Percentiles rank a stretch among this genome's conserved stretches.
These are phyloP conservation scores for Rhizophlyctis rosea DNA, from an alignment of 192 early-diverging fungal genomes.

Conservation along the genomic window DNA sequence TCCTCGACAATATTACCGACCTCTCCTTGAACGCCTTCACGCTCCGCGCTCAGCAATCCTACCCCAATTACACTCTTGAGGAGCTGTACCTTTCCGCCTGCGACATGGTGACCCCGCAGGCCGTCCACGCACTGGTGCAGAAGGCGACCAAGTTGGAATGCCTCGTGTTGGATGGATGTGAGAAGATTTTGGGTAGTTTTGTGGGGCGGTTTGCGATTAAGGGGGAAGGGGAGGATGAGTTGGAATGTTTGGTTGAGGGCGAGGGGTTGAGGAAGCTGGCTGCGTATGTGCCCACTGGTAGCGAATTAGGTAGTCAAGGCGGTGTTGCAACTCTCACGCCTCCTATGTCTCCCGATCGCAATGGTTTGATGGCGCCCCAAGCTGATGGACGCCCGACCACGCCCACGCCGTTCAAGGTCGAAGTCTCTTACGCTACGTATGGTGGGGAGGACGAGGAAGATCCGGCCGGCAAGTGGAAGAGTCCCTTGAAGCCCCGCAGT, in stretches of 20 bases:
- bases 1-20: conserved; percentile 49
- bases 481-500: background rate
- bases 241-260: conserved; percentile 45
- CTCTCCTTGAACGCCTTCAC: conserved; percentile 38
- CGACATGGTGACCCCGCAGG: conserved; percentile 37
- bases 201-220: conserved; percentile 37
- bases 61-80: conserved; percentile 27
- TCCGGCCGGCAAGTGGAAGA: conserved; percentile 5
- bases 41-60: conserved; percentile 20
- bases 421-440: conserved; percentile 25
- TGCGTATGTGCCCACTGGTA: conserved; percentile 9
- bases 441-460: background rate
- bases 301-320: too few species aligned
- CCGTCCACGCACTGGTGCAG: conserved; percentile 42
- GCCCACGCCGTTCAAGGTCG: conserved; percentile 19
- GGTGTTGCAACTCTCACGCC: conserved; percentile 23
- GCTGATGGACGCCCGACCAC: background rate
- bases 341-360: conserved; percentile 26
- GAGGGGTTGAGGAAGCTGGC: conserved; percentile 19
- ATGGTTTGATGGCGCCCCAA: too few species aligned
- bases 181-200: conserved; percentile 32
- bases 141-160: conserved; percentile 34
- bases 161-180: conserved; percentile 53
- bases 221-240: conserved; percentile 33
- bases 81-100: conserved; percentile 46